Base-by-base conservation (phyloP, 768 basidiomycete species). In the Mycena vulgaris region DNA sequence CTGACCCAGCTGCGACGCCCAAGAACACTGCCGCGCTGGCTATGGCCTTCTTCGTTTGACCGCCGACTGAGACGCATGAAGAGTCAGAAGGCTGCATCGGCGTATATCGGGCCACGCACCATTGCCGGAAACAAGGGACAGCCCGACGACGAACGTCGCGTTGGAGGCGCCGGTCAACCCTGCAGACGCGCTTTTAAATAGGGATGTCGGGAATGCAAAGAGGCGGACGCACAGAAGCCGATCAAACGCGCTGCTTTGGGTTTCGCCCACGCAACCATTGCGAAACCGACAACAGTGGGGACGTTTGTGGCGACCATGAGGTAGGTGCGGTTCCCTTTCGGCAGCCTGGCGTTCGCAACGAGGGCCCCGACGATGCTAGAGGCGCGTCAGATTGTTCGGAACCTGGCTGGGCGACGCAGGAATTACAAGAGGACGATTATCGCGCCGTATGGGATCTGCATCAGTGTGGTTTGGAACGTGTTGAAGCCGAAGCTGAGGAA, bases 121-220 rank as follows among this genome's bases (percentile, higher is more conserved):
- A 70, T 85, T 85, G 10, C 79, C 78, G 6, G 82, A 82, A 53
- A 85, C 78, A 25, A 85, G 77, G 21, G 77, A 78, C 21, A 80
- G 67, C 2, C 76, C 78, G 28, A 80, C 65, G 5, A 80, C 79
- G 62, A 80, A 80, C 2, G 77, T 75, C n/a, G 78, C 77, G 53
- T 78, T 77, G 25, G 68, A 77, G 6, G 78, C 72, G 1, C 79
- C 79, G 7, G 78, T 78, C 21, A 78, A 48, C 70, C 72, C 75
- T 74, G 9, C n/a, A 27, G 6, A 7, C 27, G 19, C 19, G 10
- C 48, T 23, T 21, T 19, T 16, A 51, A 35, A 40, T 7, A 49
- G 25, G 5, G 21, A 35, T 37, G 11, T 48, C 35, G 33, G 6
- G 16, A 11, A 30, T 30, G 1, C 25, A 23, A 56, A 17, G 11